A percentile compares a stretch with the other conserved stretches of the same genome.
phyloP scores from a whole-genome alignment of 345 rosid species.

The Luvunga scandens region DNA sequence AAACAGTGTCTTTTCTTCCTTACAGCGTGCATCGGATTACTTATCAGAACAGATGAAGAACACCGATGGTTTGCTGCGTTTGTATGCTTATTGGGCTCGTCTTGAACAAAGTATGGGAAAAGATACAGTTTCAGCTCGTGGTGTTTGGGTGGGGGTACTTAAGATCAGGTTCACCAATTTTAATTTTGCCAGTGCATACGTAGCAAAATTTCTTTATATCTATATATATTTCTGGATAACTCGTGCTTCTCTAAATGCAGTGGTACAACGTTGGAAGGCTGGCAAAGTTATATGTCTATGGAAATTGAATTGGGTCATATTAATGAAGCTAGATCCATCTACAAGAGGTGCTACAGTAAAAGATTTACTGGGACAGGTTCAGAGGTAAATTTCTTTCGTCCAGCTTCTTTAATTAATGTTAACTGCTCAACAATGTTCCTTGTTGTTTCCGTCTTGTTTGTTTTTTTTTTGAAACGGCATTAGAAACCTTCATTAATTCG shows the following conservation, averaged over 20 bases:
- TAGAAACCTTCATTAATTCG: no score
- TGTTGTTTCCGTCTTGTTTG: not conserved
- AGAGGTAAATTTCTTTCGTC: slow-evolving; percentile 44
- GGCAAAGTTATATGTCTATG: slow-evolving; percentile 82
- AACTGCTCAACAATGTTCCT: not conserved
- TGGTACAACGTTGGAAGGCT: slow-evolving; percentile 82
- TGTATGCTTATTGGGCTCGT: slow-evolving; percentile 82
- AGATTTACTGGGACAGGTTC: slow-evolving; percentile 77
- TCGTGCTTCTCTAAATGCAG: slow-evolving; percentile 34
- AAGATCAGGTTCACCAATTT: slow-evolving; percentile 57
- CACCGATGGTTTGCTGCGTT: slow-evolving; percentile 48
- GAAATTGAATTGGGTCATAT: slow-evolving; percentile 66
- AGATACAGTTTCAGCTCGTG: slow-evolving; percentile 63
- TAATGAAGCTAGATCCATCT: slow-evolving; percentile 80
- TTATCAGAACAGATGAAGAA: slow-evolving; percentile 69
- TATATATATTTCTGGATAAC: not conserved
- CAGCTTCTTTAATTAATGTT: not conserved
- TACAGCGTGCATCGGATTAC: slow-evolving; percentile 88
- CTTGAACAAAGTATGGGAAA: slow-evolving; percentile 72
- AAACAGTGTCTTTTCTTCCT: slow-evolving; percentile 17
- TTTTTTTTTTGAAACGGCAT: no score
- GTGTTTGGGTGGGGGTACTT: slow-evolving; percentile 84
- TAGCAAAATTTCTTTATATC: not conserved
- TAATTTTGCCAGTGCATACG: not conserved
- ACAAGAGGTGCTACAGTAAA: slow-evolving; percentile 79